A percentile compares a stretch with the other conserved stretches of the same genome.
Conservation (phyloP, 2,329 filamentous ascomycete genomes). For the Didymella lethalis region DNA sequence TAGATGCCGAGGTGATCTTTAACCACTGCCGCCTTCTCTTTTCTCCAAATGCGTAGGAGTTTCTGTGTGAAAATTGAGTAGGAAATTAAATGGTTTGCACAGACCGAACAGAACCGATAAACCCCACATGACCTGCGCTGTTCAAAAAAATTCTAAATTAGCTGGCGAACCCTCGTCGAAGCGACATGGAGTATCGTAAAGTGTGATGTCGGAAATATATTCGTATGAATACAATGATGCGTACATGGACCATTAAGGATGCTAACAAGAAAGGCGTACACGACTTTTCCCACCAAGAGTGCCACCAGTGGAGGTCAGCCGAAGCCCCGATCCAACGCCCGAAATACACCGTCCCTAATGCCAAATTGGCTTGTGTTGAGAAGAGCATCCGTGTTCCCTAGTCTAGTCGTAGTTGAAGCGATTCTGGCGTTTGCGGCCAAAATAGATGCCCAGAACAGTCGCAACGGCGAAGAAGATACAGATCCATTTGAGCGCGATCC, state of each 20-base stretch:
- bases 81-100: too few species aligned
- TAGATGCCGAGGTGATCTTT: too few species aligned
- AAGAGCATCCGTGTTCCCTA: constrained; percentile 7
- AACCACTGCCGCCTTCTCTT: too few species aligned
- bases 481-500: constrained; percentile 5
- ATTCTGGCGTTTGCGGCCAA: constrained; percentile 15
- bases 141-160: too few species aligned
- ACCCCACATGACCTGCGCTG: too few species aligned
- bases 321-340: constrained; percentile 6
- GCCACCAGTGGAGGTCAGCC: not conserved
- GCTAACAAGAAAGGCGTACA: not conserved
- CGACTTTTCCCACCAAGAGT: not conserved
- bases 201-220: not conserved
- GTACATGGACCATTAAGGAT: not conserved
- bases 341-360: constrained; percentile 15
- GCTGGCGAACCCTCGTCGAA: too few species aligned
- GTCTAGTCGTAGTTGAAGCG: constrained; percentile 24
- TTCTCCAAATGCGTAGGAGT: too few species aligned
- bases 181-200: too few species aligned
- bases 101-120: too few species aligned
- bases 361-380: constrained; percentile 7
- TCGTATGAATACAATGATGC: not conserved
- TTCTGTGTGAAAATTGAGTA: too few species aligned
- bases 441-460: constrained; percentile 12
- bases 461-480: constrained; percentile 3